These are phyloP conservation scores for Ramalina intermedia DNA, from an alignment of 495 filamentous ascomycete genomes.

Conservation along the genomic window DNA sequence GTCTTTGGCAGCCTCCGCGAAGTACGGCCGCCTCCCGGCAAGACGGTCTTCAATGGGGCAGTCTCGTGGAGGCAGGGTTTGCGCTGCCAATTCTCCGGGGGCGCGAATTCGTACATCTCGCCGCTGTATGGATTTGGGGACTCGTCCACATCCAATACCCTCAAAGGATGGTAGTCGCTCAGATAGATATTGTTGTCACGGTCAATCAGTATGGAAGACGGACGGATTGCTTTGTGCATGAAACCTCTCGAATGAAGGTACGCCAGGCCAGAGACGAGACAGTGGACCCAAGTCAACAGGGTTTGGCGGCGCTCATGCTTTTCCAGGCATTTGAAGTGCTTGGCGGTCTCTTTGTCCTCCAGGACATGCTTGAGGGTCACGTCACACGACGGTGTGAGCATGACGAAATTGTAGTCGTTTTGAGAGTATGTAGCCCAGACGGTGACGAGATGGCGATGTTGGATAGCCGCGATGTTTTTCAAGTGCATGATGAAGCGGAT, in stretches of 20 bases:
- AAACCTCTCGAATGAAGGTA: constrained; percentile 62
- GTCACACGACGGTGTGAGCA: constrained; percentile 64
- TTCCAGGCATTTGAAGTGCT: constrained; percentile 50
- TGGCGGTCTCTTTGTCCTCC: constrained; percentile 39
- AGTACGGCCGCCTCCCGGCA: constrained; percentile 36
- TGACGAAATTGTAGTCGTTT: constrained; percentile 53
- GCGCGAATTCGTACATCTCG: constrained; percentile 76
- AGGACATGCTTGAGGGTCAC: constrained; percentile 67
- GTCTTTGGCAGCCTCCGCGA: constrained; percentile 18
- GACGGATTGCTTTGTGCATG: constrained; percentile 66
- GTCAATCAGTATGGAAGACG: constrained; percentile 69
- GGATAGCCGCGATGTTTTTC: constrained; percentile 57
- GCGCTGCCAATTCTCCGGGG: constrained; percentile 62
- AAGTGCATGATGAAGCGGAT: constrained; percentile 43
- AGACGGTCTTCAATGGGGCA: constrained; percentile 16
- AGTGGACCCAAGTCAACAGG: constrained; percentile 78
- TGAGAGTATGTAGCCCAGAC: constrained; percentile 70
- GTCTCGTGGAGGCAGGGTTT: constrained; percentile 24
- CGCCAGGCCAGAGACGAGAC: constrained; percentile 61
- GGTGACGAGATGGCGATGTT: constrained; percentile 69
- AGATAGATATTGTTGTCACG: constrained; percentile 56
- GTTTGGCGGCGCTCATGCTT: constrained; percentile 56
- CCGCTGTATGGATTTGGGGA: constrained; percentile 21
- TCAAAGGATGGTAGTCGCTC: constrained; percentile 53
- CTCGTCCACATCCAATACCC: constrained; percentile 46